These are phyloP conservation scores for Recurvomyces mirabilis DNA, from an alignment of 495 filamentous ascomycete genomes.

Conservation along the genomic window DNA sequence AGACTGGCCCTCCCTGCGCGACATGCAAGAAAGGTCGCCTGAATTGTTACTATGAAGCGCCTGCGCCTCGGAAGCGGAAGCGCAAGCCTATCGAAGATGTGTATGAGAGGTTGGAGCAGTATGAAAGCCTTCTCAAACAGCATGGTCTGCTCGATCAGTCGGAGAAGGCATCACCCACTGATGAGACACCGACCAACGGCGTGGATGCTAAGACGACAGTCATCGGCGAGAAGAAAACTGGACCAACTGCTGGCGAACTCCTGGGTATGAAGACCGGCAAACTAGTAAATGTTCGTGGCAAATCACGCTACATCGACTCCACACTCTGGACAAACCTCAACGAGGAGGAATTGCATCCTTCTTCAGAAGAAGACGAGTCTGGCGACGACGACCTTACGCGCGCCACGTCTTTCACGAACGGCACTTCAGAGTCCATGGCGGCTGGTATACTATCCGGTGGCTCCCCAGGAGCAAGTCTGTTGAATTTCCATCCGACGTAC, in stretches of 20 bases:
- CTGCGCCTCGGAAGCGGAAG: slow-evolving; percentile 19
- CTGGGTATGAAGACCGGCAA: slow-evolving; percentile 5
- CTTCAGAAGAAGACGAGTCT: slow-evolving; percentile 15
- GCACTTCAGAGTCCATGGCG: slow-evolving; percentile 2
- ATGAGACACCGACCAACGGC: background rate
- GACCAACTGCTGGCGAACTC: background rate
- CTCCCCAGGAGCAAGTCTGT: background rate
- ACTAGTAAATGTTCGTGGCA: slow-evolving; percentile 6
- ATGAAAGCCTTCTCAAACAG: slow-evolving; percentile 15
- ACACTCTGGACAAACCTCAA: slow-evolving; percentile 7
- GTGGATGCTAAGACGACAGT: background rate
- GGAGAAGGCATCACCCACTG: background rate
- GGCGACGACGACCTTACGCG: background rate
- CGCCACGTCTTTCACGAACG: background rate
- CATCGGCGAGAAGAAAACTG: too few species aligned
- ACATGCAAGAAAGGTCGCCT: slow-evolving; percentile 13
- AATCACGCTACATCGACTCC: slow-evolving; percentile 12
- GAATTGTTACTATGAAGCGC: slow-evolving; percentile 19
- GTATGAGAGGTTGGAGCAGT: slow-evolving; percentile 14
- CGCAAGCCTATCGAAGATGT: slow-evolving; percentile 12
- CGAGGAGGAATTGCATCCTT: slow-evolving; percentile 5
- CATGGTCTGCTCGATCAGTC: slow-evolving; percentile 7
- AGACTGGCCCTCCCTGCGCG: slow-evolving; percentile 14
- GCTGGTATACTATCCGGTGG: background rate
- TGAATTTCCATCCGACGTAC: slow-evolving; percentile 13